phyloP scores from a whole-genome alignment of 2,329 filamentous ascomycete genomes.

The Lachnellula willkommii region DNA sequence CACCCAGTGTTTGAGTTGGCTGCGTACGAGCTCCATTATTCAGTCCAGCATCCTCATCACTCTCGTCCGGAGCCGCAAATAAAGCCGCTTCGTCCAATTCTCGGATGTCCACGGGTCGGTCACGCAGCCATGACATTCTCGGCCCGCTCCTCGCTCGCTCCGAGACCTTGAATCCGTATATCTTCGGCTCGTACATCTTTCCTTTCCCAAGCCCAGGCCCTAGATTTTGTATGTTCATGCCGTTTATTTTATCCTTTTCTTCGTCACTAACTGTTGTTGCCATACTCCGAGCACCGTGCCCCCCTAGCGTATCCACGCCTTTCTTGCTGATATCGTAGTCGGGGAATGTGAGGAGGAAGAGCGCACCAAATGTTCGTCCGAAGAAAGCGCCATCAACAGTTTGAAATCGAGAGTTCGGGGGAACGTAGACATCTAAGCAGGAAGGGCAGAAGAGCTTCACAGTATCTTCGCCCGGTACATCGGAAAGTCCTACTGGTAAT shows the following conservation, averaged over 20 bases:
- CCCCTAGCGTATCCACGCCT: constrained; percentile 52
- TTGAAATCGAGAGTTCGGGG: constrained; percentile 94
- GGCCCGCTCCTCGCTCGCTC: constrained; percentile 86
- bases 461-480: constrained; percentile 93
- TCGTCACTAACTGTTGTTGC: constrained; percentile 35
- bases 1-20: constrained; percentile 4
- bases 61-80: constrained; percentile 50
- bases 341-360: constrained; percentile 98
- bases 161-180: constrained; percentile 93
- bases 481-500: constrained; percentile 86
- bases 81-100: constrained; percentile 75
- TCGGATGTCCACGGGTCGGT: constrained; percentile 71
- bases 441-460: constrained; percentile 98
- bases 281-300: constrained; percentile 31
- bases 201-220: constrained; percentile 76
- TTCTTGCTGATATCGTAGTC: constrained; percentile 83
- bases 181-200: constrained; percentile 88
- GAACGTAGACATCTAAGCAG: constrained; percentile 94
- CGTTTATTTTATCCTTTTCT: constrained; percentile 62
- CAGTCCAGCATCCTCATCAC: constrained; percentile 45
- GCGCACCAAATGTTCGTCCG: constrained; percentile 89
- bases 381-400: constrained; percentile 98
- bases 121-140: constrained; percentile 93
- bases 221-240: constrained; percentile 79
- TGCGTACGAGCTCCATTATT: constrained; percentile 18